Evolutionary conservation across 306 rosid genomes (phyloP).

Genomic region (Clitoria ternatea): DNA sequence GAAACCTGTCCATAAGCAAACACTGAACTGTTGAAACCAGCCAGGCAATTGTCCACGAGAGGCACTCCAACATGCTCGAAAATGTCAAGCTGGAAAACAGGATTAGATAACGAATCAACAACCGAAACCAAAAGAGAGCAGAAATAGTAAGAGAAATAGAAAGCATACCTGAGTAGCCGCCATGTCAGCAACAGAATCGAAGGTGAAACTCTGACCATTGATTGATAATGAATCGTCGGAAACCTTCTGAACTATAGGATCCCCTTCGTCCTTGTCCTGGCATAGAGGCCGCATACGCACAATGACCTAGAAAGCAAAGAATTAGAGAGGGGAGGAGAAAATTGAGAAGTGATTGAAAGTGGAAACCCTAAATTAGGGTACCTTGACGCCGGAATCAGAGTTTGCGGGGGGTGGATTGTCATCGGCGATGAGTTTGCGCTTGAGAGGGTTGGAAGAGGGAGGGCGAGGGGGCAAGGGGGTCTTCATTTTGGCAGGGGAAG

Average conservation of each 20-base stretch:
- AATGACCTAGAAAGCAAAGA: conserved; percentile 46
- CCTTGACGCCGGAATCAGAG: conserved; percentile 96
- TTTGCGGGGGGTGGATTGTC: conserved; percentile 45
- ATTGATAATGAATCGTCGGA: conserved; percentile 64
- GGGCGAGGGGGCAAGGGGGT: conserved; percentile 86
- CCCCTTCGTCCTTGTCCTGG: conserved; percentile 72
- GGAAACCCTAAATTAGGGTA: conserved; percentile 9
- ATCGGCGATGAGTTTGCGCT: conserved; percentile 75
- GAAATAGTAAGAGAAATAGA: conserved; percentile 10
- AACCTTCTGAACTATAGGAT: conserved; percentile 68
- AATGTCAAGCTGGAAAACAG: conserved; percentile 70
- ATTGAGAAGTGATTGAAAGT: too few relatives aligned
- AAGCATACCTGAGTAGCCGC: conserved; percentile 79
- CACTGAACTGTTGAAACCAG: conserved; percentile 96
- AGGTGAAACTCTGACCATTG: conserved; percentile 86
- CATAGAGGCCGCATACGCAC: conserved; percentile 81
- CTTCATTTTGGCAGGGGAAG: conserved; percentile 64
- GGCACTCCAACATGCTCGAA: conserved; percentile 92
- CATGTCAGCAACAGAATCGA: conserved; percentile 82
- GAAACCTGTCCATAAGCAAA: conserved; percentile 97
- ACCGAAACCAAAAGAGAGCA: not conserved
- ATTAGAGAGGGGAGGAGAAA: not conserved
- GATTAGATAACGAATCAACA: not conserved
- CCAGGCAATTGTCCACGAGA: conserved; percentile 89
- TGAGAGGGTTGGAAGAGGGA: conserved; percentile 83